Conservation (phyloP, 148 eudicot species). For the Vaccinium macrocarpon region DNA sequence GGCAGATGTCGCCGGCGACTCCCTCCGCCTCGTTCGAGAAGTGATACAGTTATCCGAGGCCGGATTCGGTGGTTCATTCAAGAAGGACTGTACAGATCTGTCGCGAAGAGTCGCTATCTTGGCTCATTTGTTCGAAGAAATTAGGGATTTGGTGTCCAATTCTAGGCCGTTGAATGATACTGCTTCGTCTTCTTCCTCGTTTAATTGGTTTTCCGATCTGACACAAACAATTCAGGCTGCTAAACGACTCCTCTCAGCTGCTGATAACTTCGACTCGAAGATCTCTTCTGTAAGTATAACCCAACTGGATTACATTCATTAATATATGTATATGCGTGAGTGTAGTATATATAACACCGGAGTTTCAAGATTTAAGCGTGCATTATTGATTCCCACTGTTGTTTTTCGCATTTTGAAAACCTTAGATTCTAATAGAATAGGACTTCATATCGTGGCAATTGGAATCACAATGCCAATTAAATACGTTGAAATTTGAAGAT, state of each 20-base stretch:
- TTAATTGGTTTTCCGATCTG: conserved; percentile 41
- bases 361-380: not conserved
- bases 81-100: conserved; percentile 78
- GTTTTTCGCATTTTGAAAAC: too few species aligned
- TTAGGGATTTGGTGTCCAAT: conserved; percentile 34
- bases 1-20: conserved; percentile 26
- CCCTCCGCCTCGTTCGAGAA: conserved; percentile 46
- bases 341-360: not conserved
- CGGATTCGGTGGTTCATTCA: conserved; percentile 54
- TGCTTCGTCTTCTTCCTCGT: conserved; percentile 21
- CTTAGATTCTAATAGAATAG: not conserved
- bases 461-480: not conserved
- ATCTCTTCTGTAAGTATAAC: conserved; percentile 34
- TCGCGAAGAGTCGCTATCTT: conserved; percentile 61
- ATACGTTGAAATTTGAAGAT: not conserved
- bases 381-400: not conserved
- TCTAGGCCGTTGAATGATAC: conserved; percentile 15
- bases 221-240: conserved; percentile 47
- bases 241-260: conserved; percentile 43
- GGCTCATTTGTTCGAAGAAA: conserved; percentile 72
- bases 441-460: not conserved
- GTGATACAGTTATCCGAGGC: conserved; percentile 34
- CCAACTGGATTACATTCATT: not conserved
- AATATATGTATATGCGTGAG: not conserved
- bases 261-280: conserved; percentile 45